Percentiles rank a stretch among this genome's conserved stretches.
These are phyloP conservation scores for Diaporthe australafricana DNA, from an alignment of 2,329 filamentous ascomycete genomes.

Conservation along the genomic window DNA sequence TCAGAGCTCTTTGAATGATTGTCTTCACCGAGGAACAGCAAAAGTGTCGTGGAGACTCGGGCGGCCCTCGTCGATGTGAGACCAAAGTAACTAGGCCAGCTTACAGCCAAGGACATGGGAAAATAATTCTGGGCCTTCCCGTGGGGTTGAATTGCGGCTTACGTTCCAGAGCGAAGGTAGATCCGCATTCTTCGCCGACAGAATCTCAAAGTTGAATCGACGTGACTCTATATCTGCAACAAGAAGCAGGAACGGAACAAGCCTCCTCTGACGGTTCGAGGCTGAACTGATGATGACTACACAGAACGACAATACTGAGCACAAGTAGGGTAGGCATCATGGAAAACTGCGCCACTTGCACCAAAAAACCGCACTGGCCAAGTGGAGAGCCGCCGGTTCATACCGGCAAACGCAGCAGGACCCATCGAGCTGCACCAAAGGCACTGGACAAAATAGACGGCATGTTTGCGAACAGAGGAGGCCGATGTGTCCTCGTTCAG, in stretches of 20 bases:
- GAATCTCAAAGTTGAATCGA: not conserved
- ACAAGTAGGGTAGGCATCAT: not conserved
- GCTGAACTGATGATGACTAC: not conserved
- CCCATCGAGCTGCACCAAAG: not conserved
- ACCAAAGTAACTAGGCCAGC: not conserved
- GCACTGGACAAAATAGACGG: not conserved
- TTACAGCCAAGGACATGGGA: not conserved
- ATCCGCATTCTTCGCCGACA: not conserved
- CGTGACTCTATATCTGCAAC: not conserved
- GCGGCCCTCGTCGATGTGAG: not conserved
- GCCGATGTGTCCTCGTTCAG: no score
- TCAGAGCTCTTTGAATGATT: not conserved
- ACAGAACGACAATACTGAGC: not conserved
- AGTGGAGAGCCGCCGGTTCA: not conserved
- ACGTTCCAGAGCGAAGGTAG: not conserved
- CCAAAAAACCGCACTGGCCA: conserved; percentile 14
- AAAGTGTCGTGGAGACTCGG: not conserved
- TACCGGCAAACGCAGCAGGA: not conserved
- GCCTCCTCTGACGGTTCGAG: not conserved
- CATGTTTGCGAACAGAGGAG: not conserved
- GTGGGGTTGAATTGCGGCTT: not conserved
- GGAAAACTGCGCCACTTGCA: not conserved
- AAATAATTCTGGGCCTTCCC: not conserved
- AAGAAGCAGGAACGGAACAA: not conserved
- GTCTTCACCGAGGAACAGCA: not conserved